Base-by-base conservation (phyloP, 2,329 filamentous ascomycete genomes). In the Clarireedia monteithiana region DNA sequence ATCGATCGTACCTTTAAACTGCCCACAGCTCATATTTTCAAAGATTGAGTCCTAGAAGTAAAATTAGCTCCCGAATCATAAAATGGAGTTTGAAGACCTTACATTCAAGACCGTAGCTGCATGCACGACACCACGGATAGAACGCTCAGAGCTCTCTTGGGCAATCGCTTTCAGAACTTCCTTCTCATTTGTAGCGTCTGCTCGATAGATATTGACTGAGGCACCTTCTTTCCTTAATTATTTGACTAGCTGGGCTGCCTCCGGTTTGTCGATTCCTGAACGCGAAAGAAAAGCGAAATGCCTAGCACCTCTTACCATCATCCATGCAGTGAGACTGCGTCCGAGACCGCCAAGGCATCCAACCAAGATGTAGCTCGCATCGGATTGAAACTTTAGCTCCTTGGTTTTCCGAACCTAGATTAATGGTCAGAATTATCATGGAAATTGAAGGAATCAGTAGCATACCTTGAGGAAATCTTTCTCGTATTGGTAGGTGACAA, bases 91-190 rank as follows among this genome's bases (percentile, higher is more conserved):
- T 20, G 42, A 4, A 23, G 14, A 23, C 10, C 42, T n/a, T 46
- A 46, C 42, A n/a, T 49, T 23, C 6, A 49, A 26, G 9, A 49
- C 47, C 47, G 36, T 49, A n/a, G 47, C 47, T 12, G 47, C 47
- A 36, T 49, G 47, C 9, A 49, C 47, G 15, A 49, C 23, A 40
- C 45, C 27, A 12, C 63, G 20, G 60, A 66, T 30, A 68, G 63
- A 9, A 70, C 71, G 1, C 72, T 62, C 27, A 73, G 67, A n/a
- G 74, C 64, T 75, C 46, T 14, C 46, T 39, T n/a, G 30, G 17
- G 14, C 53, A 56, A 24, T 59, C 53, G 23, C 15, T 36, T 27
- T 30, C n/a, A 27, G 14, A 17, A 49, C 24, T 30, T 49, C 26
- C 26, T 27, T 27, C 26, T 27, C 6, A 27, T 27, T 27, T 6